These are phyloP conservation scores for Davidsoniella virescens DNA, from an alignment of 2,329 filamentous ascomycete genomes.

Conservation along the genomic window DNA sequence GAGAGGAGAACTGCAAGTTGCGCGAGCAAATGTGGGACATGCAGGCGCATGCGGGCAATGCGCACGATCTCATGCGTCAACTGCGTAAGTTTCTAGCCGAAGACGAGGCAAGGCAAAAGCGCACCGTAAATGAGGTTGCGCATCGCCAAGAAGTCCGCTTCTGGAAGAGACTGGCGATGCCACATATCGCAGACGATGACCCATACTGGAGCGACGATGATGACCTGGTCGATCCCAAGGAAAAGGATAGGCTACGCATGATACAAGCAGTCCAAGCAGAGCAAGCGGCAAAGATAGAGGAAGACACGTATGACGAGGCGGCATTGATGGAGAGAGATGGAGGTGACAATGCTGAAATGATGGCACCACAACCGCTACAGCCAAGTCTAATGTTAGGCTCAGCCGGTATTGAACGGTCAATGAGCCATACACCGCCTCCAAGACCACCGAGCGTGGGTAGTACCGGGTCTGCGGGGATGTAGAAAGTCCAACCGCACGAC, in stretches of 20 bases:
- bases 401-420: neutral
- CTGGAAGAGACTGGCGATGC: constrained; percentile 52
- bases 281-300: constrained; percentile 21
- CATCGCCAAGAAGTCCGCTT: constrained; percentile 43
- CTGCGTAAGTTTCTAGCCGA: constrained; percentile 42
- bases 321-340: constrained; percentile 17
- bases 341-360: neutral
- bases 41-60: constrained; percentile 41
- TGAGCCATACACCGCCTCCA: neutral
- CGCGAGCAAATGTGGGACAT: constrained; percentile 52
- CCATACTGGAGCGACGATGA: constrained; percentile 49
- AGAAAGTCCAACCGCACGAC: neutral
- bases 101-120: constrained; percentile 36
- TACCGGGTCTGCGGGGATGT: constrained; percentile 7
- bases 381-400: constrained; percentile 6
- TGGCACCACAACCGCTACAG: constrained; percentile 4
- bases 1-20: constrained; percentile 45
- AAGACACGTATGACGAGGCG: constrained; percentile 17
- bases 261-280: constrained; percentile 23
- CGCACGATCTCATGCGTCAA: constrained; percentile 39
- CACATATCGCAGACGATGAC: constrained; percentile 41
- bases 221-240: constrained; percentile 43
- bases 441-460: constrained; percentile 1
- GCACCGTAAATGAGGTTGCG: constrained; percentile 34
- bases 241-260: constrained; percentile 37